These are phyloP conservation scores for Tolypocladium sp. DNA, from an alignment of 2,329 filamentous ascomycete genomes.

Conservation along the genomic window DNA sequence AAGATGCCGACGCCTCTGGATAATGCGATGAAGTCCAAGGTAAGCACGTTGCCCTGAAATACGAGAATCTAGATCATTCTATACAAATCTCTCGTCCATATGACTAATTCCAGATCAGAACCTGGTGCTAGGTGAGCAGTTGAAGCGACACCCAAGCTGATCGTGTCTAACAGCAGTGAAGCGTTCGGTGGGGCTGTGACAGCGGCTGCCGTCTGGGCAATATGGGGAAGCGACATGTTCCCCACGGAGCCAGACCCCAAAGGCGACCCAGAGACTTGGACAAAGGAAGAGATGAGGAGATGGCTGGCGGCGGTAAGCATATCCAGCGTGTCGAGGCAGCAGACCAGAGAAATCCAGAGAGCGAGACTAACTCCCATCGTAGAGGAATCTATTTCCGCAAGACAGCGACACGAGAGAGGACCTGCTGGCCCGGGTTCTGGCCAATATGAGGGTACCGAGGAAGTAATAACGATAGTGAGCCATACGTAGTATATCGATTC, in stretches of 20 bases:
- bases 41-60: constrained; percentile 18
- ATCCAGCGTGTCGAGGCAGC: background rate
- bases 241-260: constrained; percentile 66
- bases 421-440: constrained; percentile 34
- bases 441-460: constrained; percentile 36
- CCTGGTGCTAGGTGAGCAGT: constrained; percentile 53
- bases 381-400: constrained; percentile 39
- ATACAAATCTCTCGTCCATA: too few species aligned
- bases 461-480: background rate
- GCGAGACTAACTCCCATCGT: background rate
- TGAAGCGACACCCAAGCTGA: background rate
- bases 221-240: constrained; percentile 82
- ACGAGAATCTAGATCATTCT: background rate
- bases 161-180: constrained; percentile 14
- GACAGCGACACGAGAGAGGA: constrained; percentile 33
- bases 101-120: constrained; percentile 37
- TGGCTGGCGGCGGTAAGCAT: constrained; percentile 72
- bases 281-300: constrained; percentile 64
- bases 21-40: constrained; percentile 60
- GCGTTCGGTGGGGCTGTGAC: constrained; percentile 77
- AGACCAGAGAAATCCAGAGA: background rate
- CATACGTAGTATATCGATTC: background rate
- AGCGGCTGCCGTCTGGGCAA: constrained; percentile 71
- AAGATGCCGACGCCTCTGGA: constrained; percentile 64
- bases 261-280: constrained; percentile 65